A percentile compares a stretch with the other conserved stretches of the same genome.
Evolutionary conservation across 495 filamentous ascomycete species (phyloP).

Genomic region (Glarea lozoyensis): DNA sequence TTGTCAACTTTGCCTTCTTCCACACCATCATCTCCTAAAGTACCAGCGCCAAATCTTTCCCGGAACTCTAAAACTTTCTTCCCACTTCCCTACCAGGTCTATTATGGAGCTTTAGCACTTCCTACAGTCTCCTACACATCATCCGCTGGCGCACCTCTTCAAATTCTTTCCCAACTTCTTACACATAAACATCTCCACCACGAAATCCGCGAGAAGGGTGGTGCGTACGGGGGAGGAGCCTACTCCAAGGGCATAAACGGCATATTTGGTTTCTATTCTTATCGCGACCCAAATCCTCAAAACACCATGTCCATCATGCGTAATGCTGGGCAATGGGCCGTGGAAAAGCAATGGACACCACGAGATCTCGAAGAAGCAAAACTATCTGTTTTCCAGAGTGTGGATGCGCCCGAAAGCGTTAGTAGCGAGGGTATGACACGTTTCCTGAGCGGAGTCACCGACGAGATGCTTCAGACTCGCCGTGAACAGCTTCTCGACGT

Average conservation of each 20-base stretch:
- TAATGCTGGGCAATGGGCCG: slow-evolving; percentile 74
- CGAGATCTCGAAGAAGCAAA: slow-evolving; percentile 93
- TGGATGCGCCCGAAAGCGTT: slow-evolving; percentile 89
- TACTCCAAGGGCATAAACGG: slow-evolving; percentile 72
- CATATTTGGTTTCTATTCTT: slow-evolving; percentile 88
- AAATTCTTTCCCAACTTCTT: slow-evolving; percentile 85
- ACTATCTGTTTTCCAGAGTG: slow-evolving; percentile 84
- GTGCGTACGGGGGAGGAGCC: slow-evolving; percentile 89
- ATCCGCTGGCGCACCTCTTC: slow-evolving; percentile 62
- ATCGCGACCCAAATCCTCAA: slow-evolving; percentile 91
- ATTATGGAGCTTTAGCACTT: slow-evolving; percentile 73
- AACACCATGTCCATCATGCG: slow-evolving; percentile 82
- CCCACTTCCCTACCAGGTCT: slow-evolving; percentile 92
- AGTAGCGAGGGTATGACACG: slow-evolving; percentile 76
- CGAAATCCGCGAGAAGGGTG: slow-evolving; percentile 96
- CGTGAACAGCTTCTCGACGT: slow-evolving; percentile 86
- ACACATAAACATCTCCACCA: slow-evolving; percentile 96
- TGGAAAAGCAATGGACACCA: slow-evolving; percentile 74
- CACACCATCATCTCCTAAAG: slow-evolving; percentile 27
- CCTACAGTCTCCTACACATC: slow-evolving; percentile 83
- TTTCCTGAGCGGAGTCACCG: slow-evolving; percentile 76
- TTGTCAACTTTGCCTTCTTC: slow-evolving; percentile 47
- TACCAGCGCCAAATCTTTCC: slow-evolving; percentile 19
- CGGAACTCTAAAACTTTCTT: slow-evolving; percentile 71
- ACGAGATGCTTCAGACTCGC: slow-evolving; percentile 82